Evolutionary conservation across 2,329 filamentous ascomycete genomes (phyloP), one percentile per base, ranked within the genome.

Genomic region (Magnaporthiopsis incrustans): DNA sequence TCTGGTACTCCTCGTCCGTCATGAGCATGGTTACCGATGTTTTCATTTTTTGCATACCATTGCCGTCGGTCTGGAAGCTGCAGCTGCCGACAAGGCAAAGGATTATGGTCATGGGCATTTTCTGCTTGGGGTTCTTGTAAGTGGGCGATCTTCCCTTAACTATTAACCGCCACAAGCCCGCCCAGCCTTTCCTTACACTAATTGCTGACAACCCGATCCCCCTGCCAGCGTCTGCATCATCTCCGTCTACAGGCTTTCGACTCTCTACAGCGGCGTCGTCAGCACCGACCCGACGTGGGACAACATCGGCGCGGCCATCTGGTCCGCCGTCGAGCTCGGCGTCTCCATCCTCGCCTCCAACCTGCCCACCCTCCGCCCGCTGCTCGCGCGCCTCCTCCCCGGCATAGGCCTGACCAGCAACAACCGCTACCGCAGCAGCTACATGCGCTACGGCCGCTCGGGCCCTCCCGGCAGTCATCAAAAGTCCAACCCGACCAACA

Each of bases 291-390:
- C 72, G 6, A 70, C 71, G 1, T 74, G 71, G 72, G 70, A 73
- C 64, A 71, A 73, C 64, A 70, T 70, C 33, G 68, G 68, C 60
- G 72, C 71, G 12, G 71, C 71, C 33, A 68, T 71, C 59, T 74
- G 73, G 73, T 74, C 73, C 58, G 64, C 66, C 64, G 67, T 73
- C 67, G 73, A 74, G 62, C 68, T 73, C 59, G 72, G 72, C 64
- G 67, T 66, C 65, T 69, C 71, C 56, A 71, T 74, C 62, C 68
- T 74, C 26, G 70, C 68, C 61, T 70, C 72, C 25, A 69, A 66
- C 12, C 68, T 74, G 18, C 72, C 73, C 1, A 73, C 72, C 6
- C 67, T 74, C 15, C 71, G 71, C 6, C 73, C 73, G 1, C 64
- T 75, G 35, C 56, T 73, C 26, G 67, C 70, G 59, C 67, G 63